Evolutionary conservation across 257 asterid species (phyloP).

Genomic region (Avicennia marina): DNA sequence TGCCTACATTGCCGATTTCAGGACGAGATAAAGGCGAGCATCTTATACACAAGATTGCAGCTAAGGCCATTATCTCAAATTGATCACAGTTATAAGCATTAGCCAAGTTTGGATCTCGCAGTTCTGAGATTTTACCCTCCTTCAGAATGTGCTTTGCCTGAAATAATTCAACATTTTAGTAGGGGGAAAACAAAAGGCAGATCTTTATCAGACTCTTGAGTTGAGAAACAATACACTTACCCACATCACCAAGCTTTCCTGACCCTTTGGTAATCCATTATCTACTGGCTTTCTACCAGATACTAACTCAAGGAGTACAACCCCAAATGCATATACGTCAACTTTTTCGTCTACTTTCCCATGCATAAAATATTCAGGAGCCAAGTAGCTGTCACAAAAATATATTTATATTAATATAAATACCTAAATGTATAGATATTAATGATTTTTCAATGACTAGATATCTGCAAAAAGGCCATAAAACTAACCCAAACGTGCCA

Average conservation of each 20-base stretch:
- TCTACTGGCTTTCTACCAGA: slow-evolving; percentile 86
- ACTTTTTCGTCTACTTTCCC: slow-evolving; percentile 70
- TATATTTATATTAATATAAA: too few relatives aligned
- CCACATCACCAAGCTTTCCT: slow-evolving; percentile 86
- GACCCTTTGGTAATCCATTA: slow-evolving; percentile 55
- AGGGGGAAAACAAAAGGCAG: neutral
- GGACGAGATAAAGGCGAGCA: slow-evolving; percentile 69
- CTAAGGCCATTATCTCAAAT: slow-evolving; percentile 62
- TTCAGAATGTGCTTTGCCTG: slow-evolving; percentile 72
- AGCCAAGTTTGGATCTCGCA: slow-evolving; percentile 57
- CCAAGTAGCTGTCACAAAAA: slow-evolving; percentile 64
- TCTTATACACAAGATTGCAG: slow-evolving; percentile 81
- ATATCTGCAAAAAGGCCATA: slow-evolving; percentile 9
- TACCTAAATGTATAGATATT: neutral
- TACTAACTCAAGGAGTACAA: slow-evolving; percentile 87
- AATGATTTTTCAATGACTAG: slow-evolving; percentile 6
- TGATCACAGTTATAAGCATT: slow-evolving; percentile 45
- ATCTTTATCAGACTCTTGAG: neutral
- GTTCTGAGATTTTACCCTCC: slow-evolving; percentile 45
- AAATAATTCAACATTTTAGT: slow-evolving; percentile 14
- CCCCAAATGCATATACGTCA: slow-evolving; percentile 92
- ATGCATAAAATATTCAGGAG: slow-evolving; percentile 87
- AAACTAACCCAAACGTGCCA: slow-evolving; percentile 89
- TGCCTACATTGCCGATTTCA: slow-evolving; percentile 50
- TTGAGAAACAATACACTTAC: slow-evolving; percentile 36